A percentile compares a stretch with the other conserved stretches of the same genome.
phyloP scores from a whole-genome alignment of 2,329 filamentous ascomycete species.

The Apiospora sp. region DNA sequence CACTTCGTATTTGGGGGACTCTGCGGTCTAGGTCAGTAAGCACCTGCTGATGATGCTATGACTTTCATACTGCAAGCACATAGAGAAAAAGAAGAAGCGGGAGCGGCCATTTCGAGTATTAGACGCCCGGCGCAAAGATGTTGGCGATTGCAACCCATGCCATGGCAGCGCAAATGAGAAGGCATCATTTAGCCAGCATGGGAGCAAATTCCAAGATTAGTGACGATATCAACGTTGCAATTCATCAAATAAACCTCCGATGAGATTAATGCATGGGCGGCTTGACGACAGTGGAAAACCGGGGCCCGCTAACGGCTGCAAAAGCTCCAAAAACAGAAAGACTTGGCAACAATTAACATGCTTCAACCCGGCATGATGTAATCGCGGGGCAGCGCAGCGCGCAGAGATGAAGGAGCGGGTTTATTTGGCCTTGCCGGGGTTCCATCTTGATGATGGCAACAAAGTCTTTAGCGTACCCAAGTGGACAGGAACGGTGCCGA shows the following conservation, averaged over 20 bases:
- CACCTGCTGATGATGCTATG: not conserved
- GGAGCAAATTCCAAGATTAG: not conserved
- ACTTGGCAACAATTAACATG: slow-evolving; percentile 13
- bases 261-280: slow-evolving; percentile 8
- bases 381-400: slow-evolving; percentile 1
- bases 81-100: not conserved
- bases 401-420: not conserved
- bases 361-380: slow-evolving; percentile 15
- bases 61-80: too few relatives aligned
- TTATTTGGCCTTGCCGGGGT: not conserved
- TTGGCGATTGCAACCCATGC: slow-evolving; percentile 3
- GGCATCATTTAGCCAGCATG: not conserved
- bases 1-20: not conserved
- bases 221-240: not conserved
- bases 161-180: not conserved
- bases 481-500: not conserved
- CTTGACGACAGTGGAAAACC: not conserved
- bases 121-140: not conserved
- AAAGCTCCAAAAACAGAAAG: not conserved
- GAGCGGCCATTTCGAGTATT: not conserved
- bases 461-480: not conserved
- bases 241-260: slow-evolving; percentile 20
- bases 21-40: not conserved
- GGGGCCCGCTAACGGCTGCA: not conserved
- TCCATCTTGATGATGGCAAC: slow-evolving; percentile 1